phyloP scores from a whole-genome alignment of 140 eudicot genomes.

The Oenanthe javanica region DNA sequence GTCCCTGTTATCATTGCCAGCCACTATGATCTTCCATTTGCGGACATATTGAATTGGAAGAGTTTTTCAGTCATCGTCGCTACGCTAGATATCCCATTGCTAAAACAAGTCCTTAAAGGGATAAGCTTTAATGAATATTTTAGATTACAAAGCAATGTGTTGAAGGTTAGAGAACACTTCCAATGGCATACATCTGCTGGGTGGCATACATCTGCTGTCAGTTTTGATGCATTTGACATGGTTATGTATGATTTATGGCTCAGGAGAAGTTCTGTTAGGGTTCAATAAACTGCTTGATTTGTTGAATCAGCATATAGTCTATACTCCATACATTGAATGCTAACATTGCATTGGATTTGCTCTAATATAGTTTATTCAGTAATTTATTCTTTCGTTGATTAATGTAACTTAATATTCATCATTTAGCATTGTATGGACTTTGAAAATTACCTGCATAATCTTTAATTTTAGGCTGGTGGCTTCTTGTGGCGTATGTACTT shows the following conservation, averaged over 20 bases:
- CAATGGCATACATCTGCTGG: no score
- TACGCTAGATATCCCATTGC: slow-evolving; percentile 59
- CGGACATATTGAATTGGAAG: slow-evolving; percentile 72
- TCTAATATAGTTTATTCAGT: neutral
- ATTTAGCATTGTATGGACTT: neutral
- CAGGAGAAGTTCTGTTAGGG: slow-evolving; percentile 49
- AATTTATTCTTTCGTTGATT: neutral
- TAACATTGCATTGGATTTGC: no score
- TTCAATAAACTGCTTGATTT: slow-evolving; percentile 17
- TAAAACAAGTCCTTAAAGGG: slow-evolving; percentile 48
- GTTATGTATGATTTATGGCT: slow-evolving; percentile 92
- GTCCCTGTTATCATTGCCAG: slow-evolving; percentile 83
- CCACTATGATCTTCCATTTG: slow-evolving; percentile 82
- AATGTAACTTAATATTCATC: neutral
- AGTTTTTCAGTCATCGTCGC: slow-evolving; percentile 66
- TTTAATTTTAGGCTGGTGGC: neutral
- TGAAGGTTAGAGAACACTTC: slow-evolving; percentile 62
- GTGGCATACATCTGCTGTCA: slow-evolving; percentile 51
- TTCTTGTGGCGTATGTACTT: neutral
- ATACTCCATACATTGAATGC: neutral
- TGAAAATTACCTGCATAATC: neutral
- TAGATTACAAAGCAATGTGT: slow-evolving; percentile 39
- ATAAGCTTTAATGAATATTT: slow-evolving; percentile 38
- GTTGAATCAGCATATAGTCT: neutral
- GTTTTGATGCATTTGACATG: slow-evolving; percentile 74